phyloP scores from a whole-genome alignment of 1,284 basidiomycete species.

The Fistulina hepatica region DNA sequence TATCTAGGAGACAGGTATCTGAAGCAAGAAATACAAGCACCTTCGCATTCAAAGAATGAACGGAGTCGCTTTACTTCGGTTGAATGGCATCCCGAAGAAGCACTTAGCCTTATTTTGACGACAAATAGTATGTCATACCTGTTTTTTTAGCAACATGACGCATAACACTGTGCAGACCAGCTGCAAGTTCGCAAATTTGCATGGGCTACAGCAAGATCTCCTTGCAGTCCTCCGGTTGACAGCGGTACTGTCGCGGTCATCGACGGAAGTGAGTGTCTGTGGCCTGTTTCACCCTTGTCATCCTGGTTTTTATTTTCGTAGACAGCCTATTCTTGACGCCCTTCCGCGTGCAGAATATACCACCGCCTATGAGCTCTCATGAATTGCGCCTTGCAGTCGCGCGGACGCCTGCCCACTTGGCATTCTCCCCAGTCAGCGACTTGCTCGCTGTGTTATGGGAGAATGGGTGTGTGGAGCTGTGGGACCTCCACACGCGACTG shows the following conservation, averaged over 20 bases:
- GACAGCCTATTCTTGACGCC: constrained; percentile 79
- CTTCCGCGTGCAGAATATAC: constrained; percentile 88
- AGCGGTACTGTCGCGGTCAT: constrained; percentile 83
- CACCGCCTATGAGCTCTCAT: constrained; percentile 88
- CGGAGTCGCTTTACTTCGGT: constrained; percentile 56
- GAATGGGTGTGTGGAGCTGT: constrained; percentile 51
- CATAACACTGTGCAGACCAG: constrained; percentile 27
- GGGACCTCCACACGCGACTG: constrained; percentile 55
- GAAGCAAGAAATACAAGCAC: constrained; percentile 73
- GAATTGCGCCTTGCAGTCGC: constrained; percentile 37
- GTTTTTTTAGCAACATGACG: not conserved
- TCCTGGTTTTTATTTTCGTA: constrained; percentile 21
- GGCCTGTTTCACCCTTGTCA: not conserved
- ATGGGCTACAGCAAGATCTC: constrained; percentile 70
- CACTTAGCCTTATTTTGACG: constrained; percentile 59
- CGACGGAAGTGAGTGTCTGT: constrained; percentile 68
- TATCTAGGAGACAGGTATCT: constrained; percentile 55
- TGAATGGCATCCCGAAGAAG: constrained; percentile 81
- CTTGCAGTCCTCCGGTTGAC: constrained; percentile 56
- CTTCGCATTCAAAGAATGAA: no score
- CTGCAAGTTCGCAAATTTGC: constrained; percentile 57
- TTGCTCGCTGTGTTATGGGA: constrained; percentile 63
- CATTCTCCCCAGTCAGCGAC: constrained; percentile 51
- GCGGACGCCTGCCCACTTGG: constrained; percentile 51
- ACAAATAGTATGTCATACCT: constrained; percentile 48